A percentile compares a stretch with the other conserved stretches of the same genome.
These are phyloP conservation scores for Pascua guehoae DNA, from an alignment of 1,284 basidiomycete species.

Conservation along the genomic window DNA sequence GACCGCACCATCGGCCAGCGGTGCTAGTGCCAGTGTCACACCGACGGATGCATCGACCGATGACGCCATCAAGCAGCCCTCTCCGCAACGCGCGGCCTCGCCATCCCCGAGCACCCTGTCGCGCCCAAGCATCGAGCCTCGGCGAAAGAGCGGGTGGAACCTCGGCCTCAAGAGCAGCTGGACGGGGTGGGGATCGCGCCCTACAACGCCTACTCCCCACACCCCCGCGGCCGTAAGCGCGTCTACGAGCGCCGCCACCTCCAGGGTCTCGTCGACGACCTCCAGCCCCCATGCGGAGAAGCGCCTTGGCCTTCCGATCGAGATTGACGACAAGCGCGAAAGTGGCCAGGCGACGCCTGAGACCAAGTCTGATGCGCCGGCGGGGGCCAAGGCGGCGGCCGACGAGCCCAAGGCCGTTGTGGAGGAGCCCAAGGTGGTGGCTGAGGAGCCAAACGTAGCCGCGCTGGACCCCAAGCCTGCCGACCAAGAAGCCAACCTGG, in stretches of 20 bases:
- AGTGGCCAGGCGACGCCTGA: background rate
- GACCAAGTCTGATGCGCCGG: background rate
- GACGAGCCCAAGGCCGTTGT: background rate
- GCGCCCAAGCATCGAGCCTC: background rate
- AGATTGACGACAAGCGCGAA: background rate
- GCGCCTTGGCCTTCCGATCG: no score
- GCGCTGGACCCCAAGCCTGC: background rate
- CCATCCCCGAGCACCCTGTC: no score
- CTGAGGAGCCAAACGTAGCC: background rate
- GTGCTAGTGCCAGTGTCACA: background rate
- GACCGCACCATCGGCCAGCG: background rate
- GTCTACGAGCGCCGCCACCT: no score
- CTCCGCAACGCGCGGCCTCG: no score
- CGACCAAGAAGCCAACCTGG: background rate
- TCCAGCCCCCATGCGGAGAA: no score
- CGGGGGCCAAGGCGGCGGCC: background rate
- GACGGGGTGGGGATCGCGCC: constrained; percentile 5
- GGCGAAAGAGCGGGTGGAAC: constrained; percentile 13
- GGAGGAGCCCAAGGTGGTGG: constrained; percentile 5
- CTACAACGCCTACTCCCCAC: constrained; percentile 2
- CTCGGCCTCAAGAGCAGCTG: constrained; percentile 3
- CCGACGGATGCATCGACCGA: background rate
- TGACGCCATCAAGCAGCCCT: background rate
- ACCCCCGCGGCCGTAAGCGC: no score
- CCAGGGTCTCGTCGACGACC: background rate